Evolutionary conservation across 2,329 filamentous ascomycete genomes (phyloP).

Genomic region (Myriosclerotinia scirpicola): DNA sequence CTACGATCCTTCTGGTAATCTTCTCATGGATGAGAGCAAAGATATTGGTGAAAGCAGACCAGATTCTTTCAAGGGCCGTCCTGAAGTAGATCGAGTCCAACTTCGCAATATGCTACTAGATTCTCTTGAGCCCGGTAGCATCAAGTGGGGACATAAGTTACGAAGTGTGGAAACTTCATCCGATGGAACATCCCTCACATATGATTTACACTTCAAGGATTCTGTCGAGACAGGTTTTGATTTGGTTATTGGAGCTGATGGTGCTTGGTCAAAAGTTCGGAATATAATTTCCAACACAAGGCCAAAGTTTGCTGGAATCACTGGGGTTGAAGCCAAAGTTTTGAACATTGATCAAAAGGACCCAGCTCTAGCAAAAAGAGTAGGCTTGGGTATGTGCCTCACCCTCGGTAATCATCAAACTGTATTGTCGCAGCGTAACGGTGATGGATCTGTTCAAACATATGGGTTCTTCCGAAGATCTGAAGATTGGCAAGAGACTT

Average conservation of each 20-base stretch:
- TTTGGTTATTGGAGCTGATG: conserved; percentile 44
- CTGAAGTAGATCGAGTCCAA: conserved; percentile 35
- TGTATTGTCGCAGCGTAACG: conserved; percentile 15
- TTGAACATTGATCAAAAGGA: conserved; percentile 24
- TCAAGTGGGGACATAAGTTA: conserved; percentile 34
- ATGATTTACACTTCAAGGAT: conserved; percentile 15
- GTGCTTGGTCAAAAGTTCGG: conserved; percentile 45
- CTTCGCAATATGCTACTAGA: conserved; percentile 36
- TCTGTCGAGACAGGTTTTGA: conserved; percentile 38
- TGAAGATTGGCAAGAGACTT: conserved; percentile 15
- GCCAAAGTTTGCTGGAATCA: conserved; percentile 27
- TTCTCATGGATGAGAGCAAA: conserved; percentile 30
- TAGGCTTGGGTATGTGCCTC: conserved; percentile 16
- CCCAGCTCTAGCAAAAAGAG: conserved; percentile 23
- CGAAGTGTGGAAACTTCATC: conserved; percentile 34
- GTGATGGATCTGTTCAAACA: conserved; percentile 19
- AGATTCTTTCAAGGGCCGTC: conserved; percentile 24
- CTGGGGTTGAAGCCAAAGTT: conserved; percentile 25
- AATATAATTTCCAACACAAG: conserved; percentile 27
- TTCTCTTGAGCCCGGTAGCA: conserved; percentile 30
- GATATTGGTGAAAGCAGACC: conserved; percentile 27
- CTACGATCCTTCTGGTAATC: conserved; percentile 35
- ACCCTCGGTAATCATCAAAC: conserved; percentile 18
- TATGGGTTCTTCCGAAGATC: conserved; percentile 19
- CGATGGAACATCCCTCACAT: conserved; percentile 17